phyloP scores from a whole-genome alignment of 306 rosid genomes.

The Cucumis hystrix region DNA sequence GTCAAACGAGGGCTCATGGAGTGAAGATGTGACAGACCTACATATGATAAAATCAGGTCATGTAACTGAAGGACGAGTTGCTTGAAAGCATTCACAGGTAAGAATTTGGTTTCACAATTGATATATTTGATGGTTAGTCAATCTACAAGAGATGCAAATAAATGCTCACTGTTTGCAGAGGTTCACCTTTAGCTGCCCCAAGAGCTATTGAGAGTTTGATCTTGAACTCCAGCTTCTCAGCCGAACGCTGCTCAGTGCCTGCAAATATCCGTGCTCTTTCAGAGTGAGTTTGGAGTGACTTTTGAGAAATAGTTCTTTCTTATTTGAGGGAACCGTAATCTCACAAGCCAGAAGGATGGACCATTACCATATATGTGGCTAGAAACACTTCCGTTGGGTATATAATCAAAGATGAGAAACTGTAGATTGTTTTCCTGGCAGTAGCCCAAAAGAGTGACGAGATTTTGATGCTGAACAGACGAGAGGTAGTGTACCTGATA shows the following conservation, averaged over 20 bases:
- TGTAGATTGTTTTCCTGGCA: conserved; percentile 83
- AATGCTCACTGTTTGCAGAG: conserved; percentile 99
- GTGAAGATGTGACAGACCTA: conserved; percentile 85
- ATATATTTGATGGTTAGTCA: conserved; percentile 14
- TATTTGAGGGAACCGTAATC: not conserved
- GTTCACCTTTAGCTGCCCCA: conserved; percentile 99
- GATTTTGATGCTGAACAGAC: conserved; percentile 61
- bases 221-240: conserved; percentile 83
- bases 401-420: conserved; percentile 74
- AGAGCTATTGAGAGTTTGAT: conserved; percentile 74
- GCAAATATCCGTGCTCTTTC: conserved; percentile 8
- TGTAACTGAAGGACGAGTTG: conserved; percentile 23
- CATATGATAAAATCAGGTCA: conserved; percentile 2
- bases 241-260: conserved; percentile 48
- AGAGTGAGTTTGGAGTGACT: not conserved
- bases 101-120: conserved; percentile 13
- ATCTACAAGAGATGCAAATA: conserved; percentile 65
- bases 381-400: conserved; percentile 88
- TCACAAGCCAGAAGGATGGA: conserved; percentile 15
- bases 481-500: conserved; percentile 76
- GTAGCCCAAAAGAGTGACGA: conserved; percentile 80
- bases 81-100: conserved; percentile 30
- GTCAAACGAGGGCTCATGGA: conserved; percentile 70
- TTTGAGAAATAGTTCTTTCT: not conserved
- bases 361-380: conserved; percentile 81